These are phyloP conservation scores for Cercospora zeae-maydis DNA, from an alignment of 2,329 filamentous ascomycete species.

Conservation along the genomic window DNA sequence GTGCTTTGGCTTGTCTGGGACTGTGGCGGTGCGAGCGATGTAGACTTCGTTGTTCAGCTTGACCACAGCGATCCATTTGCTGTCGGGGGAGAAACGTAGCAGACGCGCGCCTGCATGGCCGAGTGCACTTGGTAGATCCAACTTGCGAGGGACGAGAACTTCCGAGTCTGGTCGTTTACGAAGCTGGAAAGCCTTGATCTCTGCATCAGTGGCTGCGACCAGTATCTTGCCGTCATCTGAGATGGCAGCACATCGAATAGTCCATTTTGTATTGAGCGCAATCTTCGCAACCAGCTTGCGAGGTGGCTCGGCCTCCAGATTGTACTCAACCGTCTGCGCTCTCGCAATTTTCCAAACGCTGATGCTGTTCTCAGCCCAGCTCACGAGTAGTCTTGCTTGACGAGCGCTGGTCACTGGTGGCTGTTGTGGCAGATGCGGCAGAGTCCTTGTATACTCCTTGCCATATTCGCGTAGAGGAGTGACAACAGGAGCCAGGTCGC, in stretches of 20 bases:
- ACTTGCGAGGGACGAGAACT: constrained; percentile 63
- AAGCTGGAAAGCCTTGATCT: constrained; percentile 35
- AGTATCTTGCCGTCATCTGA: constrained; percentile 72
- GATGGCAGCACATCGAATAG: constrained; percentile 74
- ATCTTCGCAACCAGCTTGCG: constrained; percentile 37
- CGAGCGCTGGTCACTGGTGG: constrained; percentile 70
- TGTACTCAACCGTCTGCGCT: constrained; percentile 41
- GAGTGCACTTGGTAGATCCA: constrained; percentile 60
- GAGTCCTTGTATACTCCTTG: constrained; percentile 73
- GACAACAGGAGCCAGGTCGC: constrained; percentile 76
- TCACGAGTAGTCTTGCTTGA: constrained; percentile 70
- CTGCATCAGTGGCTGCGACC: constrained; percentile 50
- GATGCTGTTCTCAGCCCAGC: constrained; percentile 89
- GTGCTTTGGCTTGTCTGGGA: constrained; percentile 39
- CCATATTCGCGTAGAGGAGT: constrained; percentile 74
- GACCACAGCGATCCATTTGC: constrained; percentile 63
- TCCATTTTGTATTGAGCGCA: constrained; percentile 51
- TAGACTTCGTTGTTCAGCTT: constrained; percentile 45
- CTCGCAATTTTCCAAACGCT: constrained; percentile 69
- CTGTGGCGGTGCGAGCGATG: constrained; percentile 47
- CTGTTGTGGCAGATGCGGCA: constrained; percentile 80
- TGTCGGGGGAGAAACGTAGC: constrained; percentile 66
- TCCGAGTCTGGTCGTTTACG: constrained; percentile 24
- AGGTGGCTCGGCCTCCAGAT: constrained; percentile 22
- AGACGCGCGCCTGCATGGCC: constrained; percentile 63